Evolutionary conservation across 306 rosid species (phyloP).

Genomic region (Casuarina glauca): DNA sequence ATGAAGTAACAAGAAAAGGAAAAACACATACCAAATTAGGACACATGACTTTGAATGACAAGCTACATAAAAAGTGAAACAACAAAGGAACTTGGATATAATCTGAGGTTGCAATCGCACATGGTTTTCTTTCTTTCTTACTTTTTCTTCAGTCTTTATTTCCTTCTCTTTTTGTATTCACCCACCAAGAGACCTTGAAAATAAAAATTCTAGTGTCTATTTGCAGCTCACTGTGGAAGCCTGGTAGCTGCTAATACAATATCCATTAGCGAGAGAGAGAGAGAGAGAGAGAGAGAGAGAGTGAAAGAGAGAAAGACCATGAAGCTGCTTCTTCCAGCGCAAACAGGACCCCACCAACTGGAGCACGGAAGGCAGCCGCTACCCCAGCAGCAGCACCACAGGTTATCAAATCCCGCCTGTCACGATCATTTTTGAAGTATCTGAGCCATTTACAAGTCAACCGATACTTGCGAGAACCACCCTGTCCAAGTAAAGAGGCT

Average conservation of each 20-base stretch:
- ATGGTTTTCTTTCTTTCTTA: neutral
- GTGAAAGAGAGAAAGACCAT: constrained; percentile 53
- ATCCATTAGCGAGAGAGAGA: no score
- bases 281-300: neutral
- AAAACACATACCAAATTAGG: no score
- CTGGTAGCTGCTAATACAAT: neutral
- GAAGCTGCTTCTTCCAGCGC: constrained; percentile 92
- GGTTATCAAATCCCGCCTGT: constrained; percentile 74
- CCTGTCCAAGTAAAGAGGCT: constrained; percentile 76
- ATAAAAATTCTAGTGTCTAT: neutral
- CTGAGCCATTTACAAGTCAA: constrained; percentile 77
- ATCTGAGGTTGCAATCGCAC: neutral
- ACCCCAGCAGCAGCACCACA: constrained; percentile 93
- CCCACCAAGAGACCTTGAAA: neutral
- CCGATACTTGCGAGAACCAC: constrained; percentile 67
- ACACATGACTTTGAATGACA: neutral
- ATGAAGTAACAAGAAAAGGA: neutral
- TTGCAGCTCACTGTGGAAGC: neutral
- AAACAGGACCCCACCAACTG: constrained; percentile 90
- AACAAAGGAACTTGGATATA: neutral
- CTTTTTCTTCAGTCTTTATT: neutral
- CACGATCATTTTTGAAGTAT: constrained; percentile 74
- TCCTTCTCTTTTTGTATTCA: neutral
- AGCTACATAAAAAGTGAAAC: neutral
- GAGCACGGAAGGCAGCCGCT: constrained; percentile 87